Base-by-base conservation (phyloP, 2,329 filamentous ascomycete species). In the Fusarium cicatricum region DNA sequence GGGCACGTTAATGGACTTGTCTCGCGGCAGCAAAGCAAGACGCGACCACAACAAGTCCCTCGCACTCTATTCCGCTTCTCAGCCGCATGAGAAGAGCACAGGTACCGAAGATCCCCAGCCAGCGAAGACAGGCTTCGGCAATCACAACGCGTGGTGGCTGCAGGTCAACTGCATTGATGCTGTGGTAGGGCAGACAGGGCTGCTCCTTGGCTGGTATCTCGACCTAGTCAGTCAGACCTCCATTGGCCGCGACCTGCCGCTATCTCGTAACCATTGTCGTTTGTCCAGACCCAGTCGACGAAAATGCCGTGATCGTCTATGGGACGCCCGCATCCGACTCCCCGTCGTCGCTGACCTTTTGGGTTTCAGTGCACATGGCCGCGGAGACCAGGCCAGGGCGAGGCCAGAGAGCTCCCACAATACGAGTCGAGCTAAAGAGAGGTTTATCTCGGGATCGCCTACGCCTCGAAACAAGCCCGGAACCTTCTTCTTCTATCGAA, bases 91-190 rank as follows among this genome's bases (percentile, higher is more conserved):
- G 23, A 19, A 29, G 21, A 33, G 44, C 33, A 31, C 32, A 12
- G 26, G 32, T 23, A 32, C 26, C 34, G 34, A n/a, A 41, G 21
- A 42, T n/a, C 26, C 48, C 26, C 40, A 38, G 38, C 11, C 32
- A 42, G 41, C 19, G 29, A 54, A 58, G 66, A 60, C 64, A 62
- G 55, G 60, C 65, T 67, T 62, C 52, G 55, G 50, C 61, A 65
- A 48, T 33, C 57, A 62, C 48, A 45, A 53, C 34, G 39, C 44
- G 47, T 60, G 51, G 53, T 60, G 52, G 53, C 44, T 64, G 60
- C 62, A 64, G 52, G 44, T 40, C 26, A n/a, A 55, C 41, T 59
- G 48, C 51, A 62, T 53, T 40, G 47, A 60, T 62, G 65, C 52
- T 40, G 58, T 66, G 53, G 39, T 36, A 55, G 43, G 43, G 44